Percentiles rank a stretch among this genome's conserved stretches.
Conservation (phyloP, 176 grass and related monocot species). For the Carex kokanica region DNA sequence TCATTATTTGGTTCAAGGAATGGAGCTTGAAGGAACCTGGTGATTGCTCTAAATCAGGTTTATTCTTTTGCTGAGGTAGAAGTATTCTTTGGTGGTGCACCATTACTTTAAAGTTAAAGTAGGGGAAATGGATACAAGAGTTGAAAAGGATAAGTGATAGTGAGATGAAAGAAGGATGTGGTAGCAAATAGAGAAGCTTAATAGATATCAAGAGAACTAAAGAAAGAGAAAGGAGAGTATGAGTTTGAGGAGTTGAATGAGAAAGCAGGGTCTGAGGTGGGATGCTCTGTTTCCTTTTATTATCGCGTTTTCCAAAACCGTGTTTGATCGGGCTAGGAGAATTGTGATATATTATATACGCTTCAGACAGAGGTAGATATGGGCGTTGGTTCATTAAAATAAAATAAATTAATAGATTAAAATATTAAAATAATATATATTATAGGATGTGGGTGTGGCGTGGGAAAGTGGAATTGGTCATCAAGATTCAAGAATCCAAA, state of each 20-base stretch:
- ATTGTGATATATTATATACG: not conserved
- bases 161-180: not conserved
- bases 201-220: not conserved
- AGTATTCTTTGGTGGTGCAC: slow-evolving; percentile 38
- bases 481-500: not conserved
- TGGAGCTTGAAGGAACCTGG: slow-evolving; percentile 27
- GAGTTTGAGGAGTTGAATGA: slow-evolving; percentile 3
- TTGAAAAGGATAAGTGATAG: not conserved
- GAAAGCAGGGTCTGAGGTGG: not conserved
- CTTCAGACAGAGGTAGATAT: not conserved
- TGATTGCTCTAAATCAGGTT: not conserved
- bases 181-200: not conserved
- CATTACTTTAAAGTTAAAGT: slow-evolving; percentile 21
- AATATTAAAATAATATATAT: no score
- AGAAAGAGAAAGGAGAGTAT: not conserved
- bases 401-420: not conserved
- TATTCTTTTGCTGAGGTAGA: slow-evolving; percentile 22
- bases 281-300: slow-evolving; percentile 7
- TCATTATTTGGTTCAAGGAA: slow-evolving; percentile 15
- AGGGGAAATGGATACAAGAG: not conserved
- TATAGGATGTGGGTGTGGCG: not conserved
- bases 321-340: not conserved
- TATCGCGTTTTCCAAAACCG: not conserved
- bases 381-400: slow-evolving; percentile 13
- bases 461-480: slow-evolving; percentile 24